Conservation (phyloP, 371 early-diverging fungal species). For the Apophysomyces ossiformis region DNA sequence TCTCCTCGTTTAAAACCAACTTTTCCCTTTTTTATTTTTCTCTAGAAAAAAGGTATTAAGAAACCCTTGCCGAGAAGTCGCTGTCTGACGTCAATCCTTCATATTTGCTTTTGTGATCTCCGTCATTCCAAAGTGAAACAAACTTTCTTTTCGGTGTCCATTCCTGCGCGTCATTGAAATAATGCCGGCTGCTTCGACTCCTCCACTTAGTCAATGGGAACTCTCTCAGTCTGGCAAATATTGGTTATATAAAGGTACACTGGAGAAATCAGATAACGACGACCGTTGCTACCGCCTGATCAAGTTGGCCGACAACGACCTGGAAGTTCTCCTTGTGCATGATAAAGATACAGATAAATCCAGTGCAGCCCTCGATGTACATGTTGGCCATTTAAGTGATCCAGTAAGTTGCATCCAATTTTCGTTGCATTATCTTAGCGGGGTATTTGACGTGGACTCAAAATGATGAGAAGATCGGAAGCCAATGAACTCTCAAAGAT, state of each 20-base stretch:
- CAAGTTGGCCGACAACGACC: slow-evolving; percentile 72
- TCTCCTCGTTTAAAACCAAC: not conserved
- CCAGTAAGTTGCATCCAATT: slow-evolving; percentile 56
- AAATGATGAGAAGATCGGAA: slow-evolving; percentile 12
- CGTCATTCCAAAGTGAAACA: not conserved
- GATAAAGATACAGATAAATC: slow-evolving; percentile 88
- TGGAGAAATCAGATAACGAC: slow-evolving; percentile 73
- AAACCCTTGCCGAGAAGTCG: not conserved
- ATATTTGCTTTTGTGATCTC: not conserved
- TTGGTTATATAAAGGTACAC: slow-evolving; percentile 43
- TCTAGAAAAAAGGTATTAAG: not conserved
- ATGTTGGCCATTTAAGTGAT: slow-evolving; percentile 88
- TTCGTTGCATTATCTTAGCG: not conserved
- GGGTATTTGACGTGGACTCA: slow-evolving; percentile 1
- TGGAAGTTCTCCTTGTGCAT: slow-evolving; percentile 82
- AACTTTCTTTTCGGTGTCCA: not conserved
- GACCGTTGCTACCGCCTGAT: slow-evolving; percentile 84
- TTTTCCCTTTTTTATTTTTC: not conserved
- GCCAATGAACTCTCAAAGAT: not conserved
- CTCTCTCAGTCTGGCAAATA: slow-evolving; percentile 36
- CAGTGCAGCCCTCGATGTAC: slow-evolving; percentile 90
- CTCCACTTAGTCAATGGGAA: slow-evolving; percentile 37
- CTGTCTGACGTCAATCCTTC: not conserved
- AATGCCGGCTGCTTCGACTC: slow-evolving; percentile 2
- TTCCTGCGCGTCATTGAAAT: not conserved